phyloP scores from a whole-genome alignment of 1,284 basidiomycete genomes.

The Rhodotorula sp. region DNA sequence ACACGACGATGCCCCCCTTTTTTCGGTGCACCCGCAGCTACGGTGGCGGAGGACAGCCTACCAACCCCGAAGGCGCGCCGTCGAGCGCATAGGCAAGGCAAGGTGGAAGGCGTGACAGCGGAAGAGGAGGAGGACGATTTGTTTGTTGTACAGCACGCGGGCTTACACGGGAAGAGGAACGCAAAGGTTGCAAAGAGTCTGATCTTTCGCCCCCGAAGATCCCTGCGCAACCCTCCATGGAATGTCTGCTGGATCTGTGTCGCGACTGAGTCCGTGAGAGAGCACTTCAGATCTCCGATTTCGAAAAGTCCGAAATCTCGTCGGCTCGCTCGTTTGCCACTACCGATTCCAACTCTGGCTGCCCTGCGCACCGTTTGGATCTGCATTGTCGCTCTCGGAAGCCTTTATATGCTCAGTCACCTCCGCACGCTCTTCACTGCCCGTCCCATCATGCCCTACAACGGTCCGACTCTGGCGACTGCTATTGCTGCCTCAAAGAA shows the following conservation, averaged over 20 bases:
- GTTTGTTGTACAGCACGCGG: background rate
- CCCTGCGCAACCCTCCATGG: no score
- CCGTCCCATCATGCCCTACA: constrained; percentile 26
- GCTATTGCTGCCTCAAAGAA: constrained; percentile 31
- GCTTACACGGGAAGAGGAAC: background rate
- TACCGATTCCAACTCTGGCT: background rate
- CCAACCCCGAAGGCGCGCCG: constrained; percentile 13
- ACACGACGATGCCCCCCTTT: background rate
- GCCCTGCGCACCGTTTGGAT: background rate
- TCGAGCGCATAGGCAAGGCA: background rate
- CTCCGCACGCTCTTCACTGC: constrained; percentile 24
- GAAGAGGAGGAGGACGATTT: background rate
- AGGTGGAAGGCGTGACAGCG: background rate
- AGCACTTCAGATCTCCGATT: background rate
- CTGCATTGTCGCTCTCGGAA: background rate
- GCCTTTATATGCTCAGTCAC: constrained; percentile 21
- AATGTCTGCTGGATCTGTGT: no score
- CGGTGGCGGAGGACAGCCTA: constrained; percentile 35
- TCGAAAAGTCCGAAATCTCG: no score
- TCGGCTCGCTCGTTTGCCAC: no score
- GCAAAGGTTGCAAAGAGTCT: background rate
- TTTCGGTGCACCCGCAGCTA: constrained; percentile 19
- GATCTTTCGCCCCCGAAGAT: no score
- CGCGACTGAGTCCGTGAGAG: no score
- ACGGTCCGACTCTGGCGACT: constrained; percentile 40